Conservation (phyloP, 768 basidiomycete species). For the Coprinopsis strossmayeri region DNA sequence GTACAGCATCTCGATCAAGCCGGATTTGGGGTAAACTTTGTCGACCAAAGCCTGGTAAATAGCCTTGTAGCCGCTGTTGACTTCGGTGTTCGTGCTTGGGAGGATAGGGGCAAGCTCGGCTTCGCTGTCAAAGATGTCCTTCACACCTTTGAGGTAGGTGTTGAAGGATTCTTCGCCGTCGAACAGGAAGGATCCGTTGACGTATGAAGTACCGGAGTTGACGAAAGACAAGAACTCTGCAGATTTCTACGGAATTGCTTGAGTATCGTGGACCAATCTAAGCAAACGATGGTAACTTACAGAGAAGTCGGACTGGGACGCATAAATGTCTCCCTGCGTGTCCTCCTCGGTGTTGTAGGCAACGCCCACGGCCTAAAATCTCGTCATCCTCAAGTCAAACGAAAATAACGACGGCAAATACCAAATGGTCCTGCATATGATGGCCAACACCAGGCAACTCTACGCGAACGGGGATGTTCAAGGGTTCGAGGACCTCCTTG, state of each 20-base stretch:
- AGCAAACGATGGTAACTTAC: no score
- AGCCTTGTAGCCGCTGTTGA: conserved; percentile 48
- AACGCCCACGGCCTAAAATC: conserved; percentile 18
- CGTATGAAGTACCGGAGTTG: conserved; percentile 60
- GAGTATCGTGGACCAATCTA: no score
- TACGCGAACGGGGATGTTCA: conserved; percentile 35
- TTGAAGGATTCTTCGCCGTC: conserved; percentile 20
- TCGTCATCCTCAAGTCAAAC: background rate
- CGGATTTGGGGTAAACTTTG: conserved; percentile 34
- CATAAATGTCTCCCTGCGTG: conserved; percentile 22
- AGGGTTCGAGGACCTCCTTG: conserved; percentile 38
- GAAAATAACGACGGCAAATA: conserved; percentile 11
- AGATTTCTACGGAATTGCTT: no score
- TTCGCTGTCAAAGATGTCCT: conserved; percentile 7
- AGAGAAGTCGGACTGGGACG: conserved; percentile 22
- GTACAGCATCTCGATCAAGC: conserved; percentile 51
- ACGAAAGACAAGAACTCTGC: conserved; percentile 47
- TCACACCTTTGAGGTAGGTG: conserved; percentile 15
- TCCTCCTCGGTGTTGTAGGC: conserved; percentile 18
- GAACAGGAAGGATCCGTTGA: conserved; percentile 46
- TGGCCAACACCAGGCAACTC: conserved; percentile 57
- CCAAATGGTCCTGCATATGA: conserved; percentile 47
- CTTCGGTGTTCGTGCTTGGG: conserved; percentile 34
- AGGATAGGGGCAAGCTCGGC: conserved; percentile 25
- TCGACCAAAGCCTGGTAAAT: conserved; percentile 42